Conservation (phyloP, 1,284 basidiomycete species). For the Ustilago vetiveriae region DNA sequence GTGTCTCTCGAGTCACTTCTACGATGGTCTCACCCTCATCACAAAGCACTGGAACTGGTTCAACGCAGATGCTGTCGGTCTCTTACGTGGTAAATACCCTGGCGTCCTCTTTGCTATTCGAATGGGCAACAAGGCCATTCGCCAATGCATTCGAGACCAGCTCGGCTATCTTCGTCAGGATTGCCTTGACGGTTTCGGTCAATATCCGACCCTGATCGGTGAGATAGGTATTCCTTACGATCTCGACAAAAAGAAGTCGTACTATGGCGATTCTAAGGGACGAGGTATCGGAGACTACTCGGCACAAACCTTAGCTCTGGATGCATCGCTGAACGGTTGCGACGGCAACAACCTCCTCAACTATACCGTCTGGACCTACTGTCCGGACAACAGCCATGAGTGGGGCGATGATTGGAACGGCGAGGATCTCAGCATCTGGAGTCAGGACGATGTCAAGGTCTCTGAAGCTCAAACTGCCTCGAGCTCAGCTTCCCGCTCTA, state of each 20-base stretch:
- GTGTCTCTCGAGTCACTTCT: slow-evolving; percentile 87
- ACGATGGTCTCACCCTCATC: slow-evolving; percentile 81
- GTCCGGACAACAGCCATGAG: slow-evolving; percentile 76
- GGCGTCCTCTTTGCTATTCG: slow-evolving; percentile 70
- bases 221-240: slow-evolving; percentile 96
- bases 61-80: slow-evolving; percentile 77
- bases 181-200: slow-evolving; percentile 71
- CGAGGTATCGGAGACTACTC: slow-evolving; percentile 73
- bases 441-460: slow-evolving; percentile 75
- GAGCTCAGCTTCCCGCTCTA: not conserved
- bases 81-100: slow-evolving; percentile 84
- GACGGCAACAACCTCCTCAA: slow-evolving; percentile 85
- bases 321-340: slow-evolving; percentile 87
- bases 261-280: slow-evolving; percentile 68
- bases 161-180: slow-evolving; percentile 82
- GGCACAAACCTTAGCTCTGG: slow-evolving; percentile 83
- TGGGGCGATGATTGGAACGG: slow-evolving; percentile 98
- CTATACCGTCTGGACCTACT: slow-evolving; percentile 92
- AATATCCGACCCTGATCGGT: slow-evolving; percentile 91
- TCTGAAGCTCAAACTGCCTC: slow-evolving; percentile 9
- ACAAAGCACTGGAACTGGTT: slow-evolving; percentile 79
- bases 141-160: slow-evolving; percentile 83
- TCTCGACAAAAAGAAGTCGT: slow-evolving; percentile 83
- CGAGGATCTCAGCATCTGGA: slow-evolving; percentile 90
- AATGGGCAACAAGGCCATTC: slow-evolving; percentile 83